Evolutionary conservation across 2,329 filamentous ascomycete genomes (phyloP).

Genomic region (Coniochaeta sp.): DNA sequence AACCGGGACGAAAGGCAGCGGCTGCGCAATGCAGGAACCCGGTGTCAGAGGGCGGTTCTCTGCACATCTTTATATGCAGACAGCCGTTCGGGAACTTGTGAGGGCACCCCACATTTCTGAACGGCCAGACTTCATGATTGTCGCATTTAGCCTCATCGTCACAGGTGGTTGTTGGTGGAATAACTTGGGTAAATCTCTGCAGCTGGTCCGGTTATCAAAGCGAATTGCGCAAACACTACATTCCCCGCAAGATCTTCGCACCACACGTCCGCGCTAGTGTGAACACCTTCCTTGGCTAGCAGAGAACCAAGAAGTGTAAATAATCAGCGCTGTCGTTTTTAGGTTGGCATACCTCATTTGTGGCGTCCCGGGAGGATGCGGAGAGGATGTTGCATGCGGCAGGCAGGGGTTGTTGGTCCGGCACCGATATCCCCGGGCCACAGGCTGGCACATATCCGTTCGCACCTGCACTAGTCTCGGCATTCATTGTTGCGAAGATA

Average conservation of each 20-base stretch:
- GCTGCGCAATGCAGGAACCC: neutral
- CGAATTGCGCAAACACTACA: neutral
- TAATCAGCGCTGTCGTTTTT: neutral
- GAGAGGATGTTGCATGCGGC: neutral
- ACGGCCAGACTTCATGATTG: neutral
- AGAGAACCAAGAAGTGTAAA: neutral
- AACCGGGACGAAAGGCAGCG: neutral
- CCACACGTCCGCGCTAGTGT: neutral
- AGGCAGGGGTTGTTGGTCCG: neutral
- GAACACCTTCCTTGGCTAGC: neutral
- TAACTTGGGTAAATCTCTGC: neutral
- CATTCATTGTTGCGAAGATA: slow-evolving; percentile 1
- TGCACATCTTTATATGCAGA: neutral
- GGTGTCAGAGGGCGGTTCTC: neutral
- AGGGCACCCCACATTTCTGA: neutral
- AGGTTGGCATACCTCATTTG: neutral
- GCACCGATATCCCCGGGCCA: neutral
- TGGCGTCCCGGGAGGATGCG: neutral
- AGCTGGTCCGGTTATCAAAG: neutral
- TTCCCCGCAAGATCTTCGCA: neutral
- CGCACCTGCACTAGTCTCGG: neutral
- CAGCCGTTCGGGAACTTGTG: neutral
- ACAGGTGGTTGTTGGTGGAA: neutral
- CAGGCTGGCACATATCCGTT: neutral
- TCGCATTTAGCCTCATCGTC: neutral